These are phyloP conservation scores for Beauveria sp. DNA, from an alignment of 2,329 filamentous ascomycete species.

Conservation along the genomic window DNA sequence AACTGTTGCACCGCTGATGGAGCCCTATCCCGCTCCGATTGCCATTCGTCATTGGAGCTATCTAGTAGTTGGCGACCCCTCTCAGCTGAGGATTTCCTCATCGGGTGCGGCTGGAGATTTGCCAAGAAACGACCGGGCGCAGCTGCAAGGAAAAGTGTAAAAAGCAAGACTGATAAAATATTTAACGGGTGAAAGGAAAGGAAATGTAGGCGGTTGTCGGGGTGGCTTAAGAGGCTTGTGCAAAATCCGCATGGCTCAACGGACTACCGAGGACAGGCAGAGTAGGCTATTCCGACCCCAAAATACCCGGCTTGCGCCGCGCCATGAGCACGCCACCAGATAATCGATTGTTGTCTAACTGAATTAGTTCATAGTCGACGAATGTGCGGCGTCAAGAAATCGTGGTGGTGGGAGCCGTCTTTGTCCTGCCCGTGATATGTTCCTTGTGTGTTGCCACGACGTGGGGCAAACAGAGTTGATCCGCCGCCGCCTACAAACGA, in stretches of 20 bases:
- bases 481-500: neutral
- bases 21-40: neutral
- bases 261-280: neutral
- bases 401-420: neutral
- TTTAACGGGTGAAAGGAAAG: neutral
- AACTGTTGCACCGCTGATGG: neutral
- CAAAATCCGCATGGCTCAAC: neutral
- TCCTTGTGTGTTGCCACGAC: neutral
- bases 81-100: neutral
- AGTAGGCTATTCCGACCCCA: neutral
- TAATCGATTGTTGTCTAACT: neutral
- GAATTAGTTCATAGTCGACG: neutral
- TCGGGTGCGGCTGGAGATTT: neutral
- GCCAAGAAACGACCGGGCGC: neutral
- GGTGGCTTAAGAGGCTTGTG: neutral
- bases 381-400: neutral
- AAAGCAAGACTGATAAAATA: neutral
- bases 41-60: neutral
- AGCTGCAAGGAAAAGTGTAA: neutral
- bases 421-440: neutral
- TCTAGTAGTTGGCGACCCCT: neutral
- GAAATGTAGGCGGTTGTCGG: neutral
- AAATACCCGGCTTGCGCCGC: neutral
- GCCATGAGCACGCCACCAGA: neutral
- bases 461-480: neutral